phyloP scores from a whole-genome alignment of 352 stramenopile species.

The Globisporangium viniferum region DNA sequence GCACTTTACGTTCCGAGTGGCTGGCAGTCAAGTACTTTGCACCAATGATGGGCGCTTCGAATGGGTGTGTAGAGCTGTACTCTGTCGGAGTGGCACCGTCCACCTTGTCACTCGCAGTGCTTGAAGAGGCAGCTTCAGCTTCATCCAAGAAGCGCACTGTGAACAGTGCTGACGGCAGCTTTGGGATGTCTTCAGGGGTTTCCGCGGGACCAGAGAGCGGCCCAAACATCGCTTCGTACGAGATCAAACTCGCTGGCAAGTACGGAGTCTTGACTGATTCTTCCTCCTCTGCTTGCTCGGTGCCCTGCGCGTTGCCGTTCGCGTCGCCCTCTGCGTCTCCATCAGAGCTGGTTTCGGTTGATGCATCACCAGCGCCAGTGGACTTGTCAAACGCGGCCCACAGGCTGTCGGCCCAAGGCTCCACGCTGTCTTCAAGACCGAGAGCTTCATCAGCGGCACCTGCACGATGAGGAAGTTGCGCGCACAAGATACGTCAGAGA shows the following conservation, averaged over 20 bases:
- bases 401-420: conserved; percentile 84
- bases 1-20: conserved; percentile 52
- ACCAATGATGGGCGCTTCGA: conserved; percentile 34
- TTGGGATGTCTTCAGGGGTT: conserved; percentile 44
- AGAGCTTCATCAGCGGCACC: conserved; percentile 92
- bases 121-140: conserved; percentile 1
- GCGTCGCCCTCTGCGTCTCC: conserved; percentile 7
- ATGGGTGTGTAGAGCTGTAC: conserved; percentile 47
- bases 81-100: conserved; percentile 17
- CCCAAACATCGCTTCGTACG: conserved; percentile 64
- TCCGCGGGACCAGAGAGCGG: conserved; percentile 31
- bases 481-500: conserved; percentile 1
- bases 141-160: conserved; percentile 36
- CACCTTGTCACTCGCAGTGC: background rate
- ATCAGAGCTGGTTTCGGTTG: conserved; percentile 25
- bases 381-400: conserved; percentile 51
- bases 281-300: background rate
- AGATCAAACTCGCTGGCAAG: conserved; percentile 41
- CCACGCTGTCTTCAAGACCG: conserved; percentile 92
- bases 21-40: conserved; percentile 51
- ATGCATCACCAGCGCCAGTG: conserved; percentile 14
- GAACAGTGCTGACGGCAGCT: conserved; percentile 52
- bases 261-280: conserved; percentile 12
- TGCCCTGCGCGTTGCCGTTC: background rate
- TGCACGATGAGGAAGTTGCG: conserved; percentile 15